A percentile compares a stretch with the other conserved stretches of the same genome.
Evolutionary conservation across 129 eudicot species (phyloP).

Genomic region (Heracleum sosnowskyi): DNA sequence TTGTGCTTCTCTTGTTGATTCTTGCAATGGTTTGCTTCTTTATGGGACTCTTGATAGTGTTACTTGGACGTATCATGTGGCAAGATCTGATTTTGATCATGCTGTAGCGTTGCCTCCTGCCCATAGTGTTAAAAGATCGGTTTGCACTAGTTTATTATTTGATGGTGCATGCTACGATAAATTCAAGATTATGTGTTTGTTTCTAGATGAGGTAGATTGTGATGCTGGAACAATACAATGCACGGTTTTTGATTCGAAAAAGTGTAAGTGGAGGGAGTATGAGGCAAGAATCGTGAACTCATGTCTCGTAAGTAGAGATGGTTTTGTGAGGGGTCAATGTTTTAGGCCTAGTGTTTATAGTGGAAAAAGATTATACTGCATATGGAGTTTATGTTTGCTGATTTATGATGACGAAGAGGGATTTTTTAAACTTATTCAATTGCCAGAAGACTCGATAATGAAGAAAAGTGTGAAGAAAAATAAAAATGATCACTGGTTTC

Average conservation of each 20-base stretch:
- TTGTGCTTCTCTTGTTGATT: constrained; percentile 13
- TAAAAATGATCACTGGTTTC: constrained; percentile 1
- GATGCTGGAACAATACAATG: neutral
- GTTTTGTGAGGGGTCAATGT: neutral
- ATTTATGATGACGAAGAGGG: constrained; percentile 11
- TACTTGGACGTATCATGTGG: constrained; percentile 17
- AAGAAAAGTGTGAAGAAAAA: neutral
- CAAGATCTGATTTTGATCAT: neutral
- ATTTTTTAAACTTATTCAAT: constrained; percentile 2
- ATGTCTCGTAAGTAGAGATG: neutral
- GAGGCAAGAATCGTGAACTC: constrained; percentile 1
- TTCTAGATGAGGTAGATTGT: neutral
- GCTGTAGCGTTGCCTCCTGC: constrained; percentile 1
- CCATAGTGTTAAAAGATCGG: constrained; percentile 7
- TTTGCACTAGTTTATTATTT: neutral
- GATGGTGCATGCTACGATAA: neutral
- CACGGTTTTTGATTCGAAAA: neutral
- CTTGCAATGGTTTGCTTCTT: constrained; percentile 29
- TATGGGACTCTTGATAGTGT: neutral
- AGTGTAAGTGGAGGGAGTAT: constrained; percentile 6
- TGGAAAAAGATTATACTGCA: neutral
- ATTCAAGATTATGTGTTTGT: constrained; percentile 16
- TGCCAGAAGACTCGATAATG: neutral
- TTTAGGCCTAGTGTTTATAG: constrained; percentile 10
- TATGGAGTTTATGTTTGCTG: constrained; percentile 18